These are phyloP conservation scores for Rhododendron henanense DNA, from an alignment of 148 eudicot genomes.

Conservation along the genomic window DNA sequence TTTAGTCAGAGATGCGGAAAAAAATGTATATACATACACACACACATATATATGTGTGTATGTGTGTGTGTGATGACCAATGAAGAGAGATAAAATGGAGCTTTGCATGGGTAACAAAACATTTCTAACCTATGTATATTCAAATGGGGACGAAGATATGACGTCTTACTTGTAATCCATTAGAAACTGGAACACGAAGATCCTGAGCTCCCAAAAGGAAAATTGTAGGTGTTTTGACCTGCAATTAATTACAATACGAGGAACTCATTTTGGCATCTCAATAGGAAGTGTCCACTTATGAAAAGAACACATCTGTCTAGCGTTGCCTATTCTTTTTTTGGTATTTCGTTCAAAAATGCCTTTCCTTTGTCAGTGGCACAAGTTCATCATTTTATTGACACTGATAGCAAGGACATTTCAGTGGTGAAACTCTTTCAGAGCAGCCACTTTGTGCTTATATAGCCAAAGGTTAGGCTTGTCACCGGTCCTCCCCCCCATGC, in stretches of 20 bases:
- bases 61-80: not conserved
- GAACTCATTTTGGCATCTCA: not conserved
- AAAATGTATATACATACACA: no score
- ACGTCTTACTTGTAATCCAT: constrained; percentile 71
- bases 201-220: constrained; percentile 82
- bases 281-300: not conserved
- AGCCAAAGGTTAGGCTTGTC: not conserved
- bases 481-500: not conserved
- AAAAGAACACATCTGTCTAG: not conserved
- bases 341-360: not conserved
- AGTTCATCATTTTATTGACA: not conserved
- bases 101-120: not conserved
- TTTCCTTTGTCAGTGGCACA: not conserved
- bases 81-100: not conserved
- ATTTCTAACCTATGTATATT: not conserved
- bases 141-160: not conserved
- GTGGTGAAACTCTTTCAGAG: not conserved
- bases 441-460: not conserved
- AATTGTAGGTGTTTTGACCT: constrained; percentile 88
- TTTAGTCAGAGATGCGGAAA: not conserved
- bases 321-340: not conserved
- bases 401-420: not conserved
- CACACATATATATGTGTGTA: no score
- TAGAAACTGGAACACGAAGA: constrained; percentile 84
- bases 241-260: constrained; percentile 25